Evolutionary conservation across 306 rosid species (phyloP).

Genomic region (Begonia fuchsioides): DNA sequence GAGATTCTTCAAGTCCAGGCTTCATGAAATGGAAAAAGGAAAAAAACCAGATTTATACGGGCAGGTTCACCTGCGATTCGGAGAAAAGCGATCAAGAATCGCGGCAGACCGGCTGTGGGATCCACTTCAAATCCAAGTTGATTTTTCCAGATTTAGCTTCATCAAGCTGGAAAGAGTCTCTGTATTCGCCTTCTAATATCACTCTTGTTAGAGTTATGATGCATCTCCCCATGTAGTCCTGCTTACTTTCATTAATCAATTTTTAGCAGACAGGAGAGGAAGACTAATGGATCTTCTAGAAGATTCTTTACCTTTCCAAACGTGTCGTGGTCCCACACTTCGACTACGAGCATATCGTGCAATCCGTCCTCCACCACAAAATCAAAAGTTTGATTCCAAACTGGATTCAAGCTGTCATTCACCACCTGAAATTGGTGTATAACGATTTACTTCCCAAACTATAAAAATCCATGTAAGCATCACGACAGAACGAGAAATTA

Average conservation of each 20-base stretch:
- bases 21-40: too few relatives aligned
- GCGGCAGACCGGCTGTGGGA: conserved; percentile 77
- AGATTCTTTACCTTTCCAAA: conserved; percentile 71
- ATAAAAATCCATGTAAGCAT: too few relatives aligned
- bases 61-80: too few relatives aligned
- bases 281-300: neutral
- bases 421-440: conserved; percentile 52
- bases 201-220: conserved; percentile 83
- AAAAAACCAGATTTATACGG: too few relatives aligned
- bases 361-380: conserved; percentile 93
- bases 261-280: neutral
- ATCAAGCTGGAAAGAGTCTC: conserved; percentile 56
- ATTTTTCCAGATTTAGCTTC: conserved; percentile 73
- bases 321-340: conserved; percentile 92
- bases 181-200: conserved; percentile 73
- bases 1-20: too few relatives aligned
- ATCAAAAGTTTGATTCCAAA: conserved; percentile 97
- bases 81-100: conserved; percentile 27
- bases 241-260: conserved; percentile 5
- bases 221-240: conserved; percentile 93
- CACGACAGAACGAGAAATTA: too few relatives aligned
- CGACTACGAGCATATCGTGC: conserved; percentile 84
- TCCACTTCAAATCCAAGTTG: conserved; percentile 81
- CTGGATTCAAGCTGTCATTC: conserved; percentile 77
- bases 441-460: conserved; percentile 6